Percentiles rank a stretch among this genome's conserved stretches.
Conservation (phyloP, 495 filamentous ascomycete genomes). For the Rusavskia elegans region DNA sequence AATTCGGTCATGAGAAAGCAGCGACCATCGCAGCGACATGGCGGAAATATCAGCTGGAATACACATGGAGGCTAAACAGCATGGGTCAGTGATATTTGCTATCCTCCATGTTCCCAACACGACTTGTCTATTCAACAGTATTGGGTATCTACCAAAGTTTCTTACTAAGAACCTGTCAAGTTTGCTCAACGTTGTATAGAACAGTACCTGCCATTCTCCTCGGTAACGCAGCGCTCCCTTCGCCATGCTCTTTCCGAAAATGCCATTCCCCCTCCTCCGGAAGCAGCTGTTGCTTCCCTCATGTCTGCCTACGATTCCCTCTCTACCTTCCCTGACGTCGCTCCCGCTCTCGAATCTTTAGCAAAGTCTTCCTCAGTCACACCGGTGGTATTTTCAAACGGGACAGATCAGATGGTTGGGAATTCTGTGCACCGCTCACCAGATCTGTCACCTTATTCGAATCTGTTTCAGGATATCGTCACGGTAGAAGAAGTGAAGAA, state of each 20-base stretch:
- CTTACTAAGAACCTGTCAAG: neutral
- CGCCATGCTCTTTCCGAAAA: conserved; percentile 44
- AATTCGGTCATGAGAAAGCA: conserved; percentile 38
- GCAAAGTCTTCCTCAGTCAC: conserved; percentile 23
- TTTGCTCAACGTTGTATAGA: neutral
- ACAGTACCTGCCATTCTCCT: conserved; percentile 34
- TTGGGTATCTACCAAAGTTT: neutral
- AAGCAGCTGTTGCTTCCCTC: conserved; percentile 26
- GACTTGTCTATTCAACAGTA: too few relatives aligned
- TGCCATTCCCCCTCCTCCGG: conserved; percentile 24
- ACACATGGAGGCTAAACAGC: conserved; percentile 68
- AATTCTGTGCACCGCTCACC: conserved; percentile 40
- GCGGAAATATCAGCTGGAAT: conserved; percentile 57
- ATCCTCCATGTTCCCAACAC: too few relatives aligned
- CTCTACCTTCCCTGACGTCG: conserved; percentile 53
- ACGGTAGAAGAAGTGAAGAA: conserved; percentile 41
- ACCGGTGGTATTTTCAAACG: conserved; percentile 63
- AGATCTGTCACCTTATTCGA: conserved; percentile 33
- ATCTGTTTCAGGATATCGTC: conserved; percentile 39
- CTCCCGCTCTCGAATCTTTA: conserved; percentile 30
- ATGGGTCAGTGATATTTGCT: conserved; percentile 38
- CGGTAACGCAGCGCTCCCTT: conserved; percentile 48
- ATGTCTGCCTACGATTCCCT: conserved; percentile 56
- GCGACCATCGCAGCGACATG: conserved; percentile 37
- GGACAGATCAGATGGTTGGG: conserved; percentile 45